These are phyloP conservation scores for Physaria fendleri DNA, from an alignment of 345 rosid genomes.

Conservation along the genomic window DNA sequence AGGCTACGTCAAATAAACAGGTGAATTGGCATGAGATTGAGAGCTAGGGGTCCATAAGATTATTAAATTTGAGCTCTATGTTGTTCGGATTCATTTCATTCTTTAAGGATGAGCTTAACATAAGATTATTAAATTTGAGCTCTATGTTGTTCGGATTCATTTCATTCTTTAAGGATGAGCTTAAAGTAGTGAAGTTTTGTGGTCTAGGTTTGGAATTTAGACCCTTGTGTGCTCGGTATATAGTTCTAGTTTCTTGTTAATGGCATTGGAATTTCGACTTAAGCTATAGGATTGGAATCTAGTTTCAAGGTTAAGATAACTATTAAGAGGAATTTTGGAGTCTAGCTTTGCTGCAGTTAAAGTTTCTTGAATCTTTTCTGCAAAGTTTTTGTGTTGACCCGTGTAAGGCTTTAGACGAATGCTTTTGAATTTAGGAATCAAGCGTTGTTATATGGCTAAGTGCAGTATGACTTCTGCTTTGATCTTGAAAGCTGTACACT, in stretches of 20 bases:
- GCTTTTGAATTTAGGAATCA: background rate
- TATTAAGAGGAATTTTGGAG: background rate
- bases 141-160: background rate
- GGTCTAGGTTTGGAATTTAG: background rate
- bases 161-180: background rate
- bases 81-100: background rate
- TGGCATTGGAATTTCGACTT: conserved; percentile 3
- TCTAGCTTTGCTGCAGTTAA: background rate
- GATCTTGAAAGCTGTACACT: background rate
- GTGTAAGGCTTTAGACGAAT: background rate
- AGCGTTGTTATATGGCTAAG: background rate
- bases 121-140: background rate
- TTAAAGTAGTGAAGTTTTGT: background rate
- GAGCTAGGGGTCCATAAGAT: background rate
- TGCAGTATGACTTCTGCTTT: background rate
- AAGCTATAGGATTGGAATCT: background rate
- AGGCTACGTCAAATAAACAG: conserved; percentile 52
- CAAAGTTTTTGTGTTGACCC: background rate
- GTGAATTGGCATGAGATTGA: conserved; percentile 19
- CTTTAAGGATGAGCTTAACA: background rate
- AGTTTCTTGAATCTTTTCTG: background rate
- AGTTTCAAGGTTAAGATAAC: background rate
- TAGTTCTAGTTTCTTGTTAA: background rate
- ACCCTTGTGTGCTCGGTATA: background rate
- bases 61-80: background rate